Percentiles rank a stretch among this genome's conserved stretches.
These are phyloP conservation scores for Fragaria nilgerrensis DNA, from an alignment of 306 rosid genomes.

Conservation along the genomic window DNA sequence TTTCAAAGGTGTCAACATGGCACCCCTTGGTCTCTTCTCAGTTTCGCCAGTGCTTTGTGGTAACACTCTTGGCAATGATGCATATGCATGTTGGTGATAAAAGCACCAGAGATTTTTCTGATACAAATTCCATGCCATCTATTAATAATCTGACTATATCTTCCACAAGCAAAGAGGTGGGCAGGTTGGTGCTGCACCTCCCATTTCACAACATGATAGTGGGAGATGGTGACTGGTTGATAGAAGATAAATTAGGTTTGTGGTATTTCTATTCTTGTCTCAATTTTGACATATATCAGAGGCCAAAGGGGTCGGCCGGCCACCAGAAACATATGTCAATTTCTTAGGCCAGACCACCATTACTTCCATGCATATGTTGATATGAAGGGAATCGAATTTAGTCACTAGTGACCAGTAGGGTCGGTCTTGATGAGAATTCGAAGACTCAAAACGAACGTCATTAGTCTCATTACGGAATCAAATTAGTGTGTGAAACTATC, in stretches of 20 bases:
- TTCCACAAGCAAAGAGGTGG: background rate
- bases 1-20: too few relatives aligned
- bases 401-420: background rate
- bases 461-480: too few relatives aligned
- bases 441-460: too few relatives aligned
- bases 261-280: background rate
- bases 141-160: background rate
- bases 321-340: slow-evolving; percentile 5
- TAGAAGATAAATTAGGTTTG: background rate
- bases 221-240: background rate
- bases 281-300: background rate
- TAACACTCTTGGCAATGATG: background rate
- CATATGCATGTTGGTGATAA: background rate
- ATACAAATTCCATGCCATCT: background rate
- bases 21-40: too few relatives aligned
- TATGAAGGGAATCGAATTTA: background rate
- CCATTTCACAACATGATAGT: background rate
- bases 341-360: background rate
- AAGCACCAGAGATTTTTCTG: background rate
- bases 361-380: background rate
- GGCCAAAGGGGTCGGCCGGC: too few relatives aligned
- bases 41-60: too few relatives aligned
- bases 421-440: background rate
- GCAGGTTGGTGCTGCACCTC: background rate
- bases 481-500: too few relatives aligned